A percentile compares a stretch with the other conserved stretches of the same genome.
Conservation (phyloP, 441 rosid species). For the Pelargonium citronellum region DNA sequence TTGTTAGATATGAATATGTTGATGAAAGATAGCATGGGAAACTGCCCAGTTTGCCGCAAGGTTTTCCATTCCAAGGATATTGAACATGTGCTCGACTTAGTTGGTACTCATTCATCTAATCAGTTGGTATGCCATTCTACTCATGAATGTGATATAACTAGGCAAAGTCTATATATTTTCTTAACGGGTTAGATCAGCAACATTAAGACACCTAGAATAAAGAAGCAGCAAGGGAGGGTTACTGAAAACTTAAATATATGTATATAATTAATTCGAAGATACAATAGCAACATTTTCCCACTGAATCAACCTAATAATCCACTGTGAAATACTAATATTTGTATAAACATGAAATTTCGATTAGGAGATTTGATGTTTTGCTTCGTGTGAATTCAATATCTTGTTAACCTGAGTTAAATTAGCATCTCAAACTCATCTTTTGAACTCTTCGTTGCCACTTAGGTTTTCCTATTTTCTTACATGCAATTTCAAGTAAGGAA, state of each 20-base stretch:
- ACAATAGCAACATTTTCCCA: background rate
- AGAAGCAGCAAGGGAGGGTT: background rate
- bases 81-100: conserved; percentile 68
- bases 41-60: conserved; percentile 80
- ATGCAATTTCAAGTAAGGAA: too few species aligned
- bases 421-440: too few species aligned
- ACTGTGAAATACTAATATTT: too few species aligned
- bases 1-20: conserved; percentile 28
- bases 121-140: conserved; percentile 36
- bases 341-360: too few species aligned
- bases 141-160: background rate
- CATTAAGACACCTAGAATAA: background rate
- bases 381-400: too few species aligned
- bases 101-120: conserved; percentile 42
- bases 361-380: too few species aligned
- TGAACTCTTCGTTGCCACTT: too few species aligned
- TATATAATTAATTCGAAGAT: too few species aligned
- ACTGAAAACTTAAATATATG: background rate
- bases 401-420: too few species aligned
- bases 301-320: background rate
- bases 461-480: too few species aligned
- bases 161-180: background rate
- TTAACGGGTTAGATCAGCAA: background rate
- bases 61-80: conserved; percentile 62
- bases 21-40: conserved; percentile 41